These are phyloP conservation scores for Metschnikowia koreensis DNA, from an alignment of 805 yeast genomes.

Conservation along the genomic window DNA sequence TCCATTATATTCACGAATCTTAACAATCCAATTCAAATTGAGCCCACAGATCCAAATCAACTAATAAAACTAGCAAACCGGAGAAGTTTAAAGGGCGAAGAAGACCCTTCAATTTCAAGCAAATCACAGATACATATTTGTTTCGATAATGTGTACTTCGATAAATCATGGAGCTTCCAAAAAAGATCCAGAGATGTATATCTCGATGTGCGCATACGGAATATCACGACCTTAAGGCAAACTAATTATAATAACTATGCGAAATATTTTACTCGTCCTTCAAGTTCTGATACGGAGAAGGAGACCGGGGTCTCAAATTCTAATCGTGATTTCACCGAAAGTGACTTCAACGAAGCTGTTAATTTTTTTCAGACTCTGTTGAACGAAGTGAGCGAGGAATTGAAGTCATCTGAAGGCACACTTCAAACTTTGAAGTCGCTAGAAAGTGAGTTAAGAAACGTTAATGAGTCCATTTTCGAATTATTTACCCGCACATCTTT, in stretches of 20 bases:
- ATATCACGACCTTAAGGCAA: conserved; percentile 31
- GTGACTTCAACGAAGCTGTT: conserved; percentile 33
- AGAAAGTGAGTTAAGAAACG: conserved; percentile 35
- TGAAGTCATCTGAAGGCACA: conserved; percentile 28
- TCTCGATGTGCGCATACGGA: conserved; percentile 34
- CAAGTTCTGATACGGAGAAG: background rate
- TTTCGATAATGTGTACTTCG: conserved; percentile 42
- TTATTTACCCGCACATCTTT: conserved; percentile 33
- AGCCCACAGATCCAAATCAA: conserved; percentile 10
- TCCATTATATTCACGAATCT: conserved; percentile 37
- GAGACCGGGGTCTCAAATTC: conserved; percentile 9
- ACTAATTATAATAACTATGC: conserved; percentile 38
- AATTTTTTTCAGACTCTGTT: conserved; percentile 30
- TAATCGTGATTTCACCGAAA: conserved; percentile 24
- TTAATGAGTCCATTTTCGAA: conserved; percentile 37
- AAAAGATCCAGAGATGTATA: conserved; percentile 34
- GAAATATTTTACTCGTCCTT: conserved; percentile 28
- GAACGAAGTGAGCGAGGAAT: conserved; percentile 29
- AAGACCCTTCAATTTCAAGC: conserved; percentile 21
- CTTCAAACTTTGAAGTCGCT: conserved; percentile 30
- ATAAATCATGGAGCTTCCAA: conserved; percentile 42
- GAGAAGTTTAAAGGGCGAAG: conserved; percentile 14
- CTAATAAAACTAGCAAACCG: conserved; percentile 6
- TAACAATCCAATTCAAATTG: conserved; percentile 27
- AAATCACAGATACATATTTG: conserved; percentile 36